Evolutionary conservation across 805 yeast genomes (phyloP).

Genomic region (Kazachstania viticola): DNA sequence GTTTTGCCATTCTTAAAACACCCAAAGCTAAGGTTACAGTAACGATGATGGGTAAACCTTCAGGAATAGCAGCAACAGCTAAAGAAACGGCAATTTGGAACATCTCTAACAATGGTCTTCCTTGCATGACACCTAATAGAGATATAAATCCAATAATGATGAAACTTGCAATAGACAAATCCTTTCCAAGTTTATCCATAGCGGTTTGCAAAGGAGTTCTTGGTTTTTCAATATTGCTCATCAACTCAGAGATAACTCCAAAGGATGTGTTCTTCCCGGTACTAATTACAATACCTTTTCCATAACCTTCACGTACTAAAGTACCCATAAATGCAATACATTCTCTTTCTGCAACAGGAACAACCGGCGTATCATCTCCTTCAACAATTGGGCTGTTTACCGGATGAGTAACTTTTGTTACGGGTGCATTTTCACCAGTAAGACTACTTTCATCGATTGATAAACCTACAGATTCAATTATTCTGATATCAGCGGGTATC

Average conservation of each 20-base stretch:
- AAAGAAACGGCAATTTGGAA: slow-evolving; percentile 93
- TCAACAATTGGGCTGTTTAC: slow-evolving; percentile 24
- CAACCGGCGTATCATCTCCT: slow-evolving; percentile 24
- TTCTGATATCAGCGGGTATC: slow-evolving; percentile 89
- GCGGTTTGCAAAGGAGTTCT: slow-evolving; percentile 92
- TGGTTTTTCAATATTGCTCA: slow-evolving; percentile 91
- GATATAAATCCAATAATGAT: slow-evolving; percentile 86
- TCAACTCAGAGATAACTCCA: slow-evolving; percentile 91
- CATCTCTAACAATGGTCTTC: slow-evolving; percentile 94
- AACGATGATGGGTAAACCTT: slow-evolving; percentile 95
- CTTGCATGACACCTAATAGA: slow-evolving; percentile 79
- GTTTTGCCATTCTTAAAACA: slow-evolving; percentile 90
- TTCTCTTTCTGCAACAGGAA: slow-evolving; percentile 56
- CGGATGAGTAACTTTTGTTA: slow-evolving; percentile 46
- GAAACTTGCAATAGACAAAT: slow-evolving; percentile 75
- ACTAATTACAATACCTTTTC: slow-evolving; percentile 84
- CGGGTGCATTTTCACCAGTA: slow-evolving; percentile 92
- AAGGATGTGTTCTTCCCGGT: slow-evolving; percentile 86
- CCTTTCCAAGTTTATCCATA: slow-evolving; percentile 93
- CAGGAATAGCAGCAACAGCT: slow-evolving; percentile 99
- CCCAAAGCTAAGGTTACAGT: slow-evolving; percentile 96
- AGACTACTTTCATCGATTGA: slow-evolving; percentile 86
- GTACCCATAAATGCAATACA: slow-evolving; percentile 96
- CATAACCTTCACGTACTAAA: slow-evolving; percentile 90
- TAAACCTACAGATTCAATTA: slow-evolving; percentile 67